These are phyloP conservation scores for Haematococcus sp. DNA, from an alignment of 139 green algal species.

Conservation along the genomic window DNA sequence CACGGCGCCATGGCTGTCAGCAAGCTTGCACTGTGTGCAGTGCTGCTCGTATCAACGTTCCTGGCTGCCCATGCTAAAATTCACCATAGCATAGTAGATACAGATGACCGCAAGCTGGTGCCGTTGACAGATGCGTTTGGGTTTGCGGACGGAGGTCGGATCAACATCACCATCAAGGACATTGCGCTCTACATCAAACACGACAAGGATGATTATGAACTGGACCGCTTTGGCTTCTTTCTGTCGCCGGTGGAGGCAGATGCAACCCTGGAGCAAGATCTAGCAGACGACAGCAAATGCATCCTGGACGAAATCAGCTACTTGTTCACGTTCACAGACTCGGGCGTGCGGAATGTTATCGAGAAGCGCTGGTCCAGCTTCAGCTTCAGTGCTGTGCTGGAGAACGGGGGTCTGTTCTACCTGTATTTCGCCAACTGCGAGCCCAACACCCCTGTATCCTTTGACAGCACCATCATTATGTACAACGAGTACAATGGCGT, in stretches of 20 bases:
- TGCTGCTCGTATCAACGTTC: not conserved
- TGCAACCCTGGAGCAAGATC: slow-evolving; percentile 28
- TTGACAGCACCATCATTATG: slow-evolving; percentile 57
- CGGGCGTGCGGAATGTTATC: slow-evolving; percentile 29
- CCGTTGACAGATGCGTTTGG: slow-evolving; percentile 66
- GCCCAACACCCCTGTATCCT: slow-evolving; percentile 62
- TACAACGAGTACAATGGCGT: slow-evolving; percentile 68
- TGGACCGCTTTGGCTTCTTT: slow-evolving; percentile 55
- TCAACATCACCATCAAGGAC: slow-evolving; percentile 54
- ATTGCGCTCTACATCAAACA: slow-evolving; percentile 39
- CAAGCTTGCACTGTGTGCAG: not conserved
- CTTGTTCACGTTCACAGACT: slow-evolving; percentile 50
- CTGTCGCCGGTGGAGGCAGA: slow-evolving; percentile 40
- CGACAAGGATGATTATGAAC: slow-evolving; percentile 3
- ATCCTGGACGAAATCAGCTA: slow-evolving; percentile 30
- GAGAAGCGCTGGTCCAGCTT: slow-evolving; percentile 11
- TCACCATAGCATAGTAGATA: slow-evolving; percentile 30
- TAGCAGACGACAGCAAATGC: slow-evolving; percentile 27
- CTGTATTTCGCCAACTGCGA: slow-evolving; percentile 94
- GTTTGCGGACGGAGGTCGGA: slow-evolving; percentile 46
- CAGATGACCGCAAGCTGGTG: slow-evolving; percentile 59
- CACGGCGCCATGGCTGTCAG: too few relatives aligned
- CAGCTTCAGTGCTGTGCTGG: slow-evolving; percentile 35
- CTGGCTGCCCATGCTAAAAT: slow-evolving; percentile 22
- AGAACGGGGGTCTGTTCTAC: slow-evolving; percentile 39